These are phyloP conservation scores for Solanum chmielewskii DNA, from an alignment of 257 asterid genomes.

Conservation along the genomic window DNA sequence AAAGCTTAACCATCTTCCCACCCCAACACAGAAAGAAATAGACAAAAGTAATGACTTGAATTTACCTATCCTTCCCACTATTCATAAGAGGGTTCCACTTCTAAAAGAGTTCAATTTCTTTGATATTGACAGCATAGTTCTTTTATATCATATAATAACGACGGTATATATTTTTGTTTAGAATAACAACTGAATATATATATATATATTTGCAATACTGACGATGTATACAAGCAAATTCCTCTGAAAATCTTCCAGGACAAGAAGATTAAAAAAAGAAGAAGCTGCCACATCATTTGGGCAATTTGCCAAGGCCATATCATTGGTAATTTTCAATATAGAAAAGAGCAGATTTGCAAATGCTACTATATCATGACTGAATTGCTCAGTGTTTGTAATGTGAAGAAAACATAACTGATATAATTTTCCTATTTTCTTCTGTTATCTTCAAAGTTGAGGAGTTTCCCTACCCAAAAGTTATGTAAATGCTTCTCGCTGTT, in stretches of 20 bases:
- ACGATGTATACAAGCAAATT: background rate
- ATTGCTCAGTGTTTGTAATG: background rate
- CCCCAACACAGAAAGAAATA: background rate
- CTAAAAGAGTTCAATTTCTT: background rate
- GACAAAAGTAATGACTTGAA: background rate
- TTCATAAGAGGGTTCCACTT: background rate
- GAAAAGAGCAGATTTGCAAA: background rate
- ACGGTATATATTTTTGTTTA: no score
- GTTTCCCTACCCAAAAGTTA: conserved; percentile 1
- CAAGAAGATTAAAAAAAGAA: background rate
- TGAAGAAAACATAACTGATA: background rate
- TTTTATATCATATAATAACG: background rate
- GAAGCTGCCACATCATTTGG: background rate
- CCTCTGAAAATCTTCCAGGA: background rate
- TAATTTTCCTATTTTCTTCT: background rate
- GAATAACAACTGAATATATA: no score
- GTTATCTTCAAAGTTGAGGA: background rate
- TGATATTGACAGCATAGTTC: background rate
- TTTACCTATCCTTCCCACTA: background rate
- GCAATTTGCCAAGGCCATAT: background rate
- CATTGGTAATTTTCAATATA: background rate
- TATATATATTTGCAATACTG: no score
- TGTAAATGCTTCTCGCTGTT: conserved; percentile 74
- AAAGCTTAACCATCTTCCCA: background rate
- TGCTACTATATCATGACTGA: background rate